Evolutionary conservation across 352 stramenopile species (phyloP).

Genomic region (Pythium utonaiense): DNA sequence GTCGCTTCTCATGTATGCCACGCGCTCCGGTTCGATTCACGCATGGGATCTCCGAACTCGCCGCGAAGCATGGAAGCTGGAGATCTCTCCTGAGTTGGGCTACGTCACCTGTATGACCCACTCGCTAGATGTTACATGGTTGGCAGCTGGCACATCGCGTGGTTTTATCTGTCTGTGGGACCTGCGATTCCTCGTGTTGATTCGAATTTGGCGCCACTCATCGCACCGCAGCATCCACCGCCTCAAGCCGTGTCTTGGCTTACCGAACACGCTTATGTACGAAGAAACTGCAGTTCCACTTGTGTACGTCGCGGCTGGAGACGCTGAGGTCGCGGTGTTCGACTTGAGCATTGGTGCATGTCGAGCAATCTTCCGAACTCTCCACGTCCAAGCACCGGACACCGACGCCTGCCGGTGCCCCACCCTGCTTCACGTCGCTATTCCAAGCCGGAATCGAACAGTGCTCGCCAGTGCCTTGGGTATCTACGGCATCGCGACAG

Average conservation of each 20-base stretch:
- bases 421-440: slow-evolving; percentile 69
- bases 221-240: slow-evolving; percentile 87
- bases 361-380: slow-evolving; percentile 89
- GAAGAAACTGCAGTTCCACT: slow-evolving; percentile 83
- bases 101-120: slow-evolving; percentile 95
- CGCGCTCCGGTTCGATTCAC: slow-evolving; percentile 85
- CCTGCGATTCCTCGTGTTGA: slow-evolving; percentile 92
- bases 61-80: slow-evolving; percentile 90
- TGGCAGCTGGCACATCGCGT: slow-evolving; percentile 91
- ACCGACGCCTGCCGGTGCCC: slow-evolving; percentile 71
- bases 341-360: slow-evolving; percentile 89
- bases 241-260: slow-evolving; percentile 76
- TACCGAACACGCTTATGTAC: slow-evolving; percentile 75
- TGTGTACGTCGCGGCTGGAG: slow-evolving; percentile 92
- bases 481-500: slow-evolving; percentile 76
- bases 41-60: slow-evolving; percentile 92
- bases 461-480: slow-evolving; percentile 72
- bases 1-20: slow-evolving; percentile 93
- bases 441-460: slow-evolving; percentile 68
- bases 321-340: slow-evolving; percentile 90
- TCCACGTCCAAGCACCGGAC: slow-evolving; percentile 75
- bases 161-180: slow-evolving; percentile 97
- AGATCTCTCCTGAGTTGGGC: slow-evolving; percentile 91
- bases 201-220: slow-evolving; percentile 96
- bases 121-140: slow-evolving; percentile 93